These are phyloP conservation scores for Capsicum rhomboideum DNA, from an alignment of 257 asterid species.

Conservation along the genomic window DNA sequence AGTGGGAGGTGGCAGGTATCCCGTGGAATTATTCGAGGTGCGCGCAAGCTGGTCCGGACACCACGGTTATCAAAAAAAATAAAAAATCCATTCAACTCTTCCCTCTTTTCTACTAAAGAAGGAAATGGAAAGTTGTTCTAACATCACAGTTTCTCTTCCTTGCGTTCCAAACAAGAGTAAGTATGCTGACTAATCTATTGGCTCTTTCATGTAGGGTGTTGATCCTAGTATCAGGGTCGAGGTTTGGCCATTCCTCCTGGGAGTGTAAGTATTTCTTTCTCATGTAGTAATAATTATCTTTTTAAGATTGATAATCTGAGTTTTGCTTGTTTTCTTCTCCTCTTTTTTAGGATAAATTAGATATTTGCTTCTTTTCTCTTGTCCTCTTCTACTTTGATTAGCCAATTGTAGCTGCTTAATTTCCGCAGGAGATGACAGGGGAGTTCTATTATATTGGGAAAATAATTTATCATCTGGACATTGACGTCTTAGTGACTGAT, in stretches of 20 bases:
- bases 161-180: not conserved
- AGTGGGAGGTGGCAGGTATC: too few relatives aligned
- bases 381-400: not conserved
- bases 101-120: not conserved
- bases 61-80: too few relatives aligned
- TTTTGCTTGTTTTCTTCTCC: not conserved
- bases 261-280: conserved; percentile 63
- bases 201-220: conserved; percentile 54
- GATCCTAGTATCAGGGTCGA: conserved; percentile 84
- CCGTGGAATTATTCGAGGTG: too few relatives aligned
- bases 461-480: not conserved
- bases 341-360: not conserved
- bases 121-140: not conserved
- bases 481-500: not conserved
- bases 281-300: not conserved
- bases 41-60: too few relatives aligned
- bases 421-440: not conserved
- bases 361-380: not conserved
- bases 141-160: not conserved
- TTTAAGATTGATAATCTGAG: not conserved
- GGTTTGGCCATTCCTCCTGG: conserved; percentile 96
- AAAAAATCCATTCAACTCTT: not conserved
- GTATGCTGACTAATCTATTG: not conserved
- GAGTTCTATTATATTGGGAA: not conserved
- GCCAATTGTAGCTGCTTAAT: not conserved